Conservation (phyloP, 176 grass and related monocot species). For the Saccharum officinarum region DNA sequence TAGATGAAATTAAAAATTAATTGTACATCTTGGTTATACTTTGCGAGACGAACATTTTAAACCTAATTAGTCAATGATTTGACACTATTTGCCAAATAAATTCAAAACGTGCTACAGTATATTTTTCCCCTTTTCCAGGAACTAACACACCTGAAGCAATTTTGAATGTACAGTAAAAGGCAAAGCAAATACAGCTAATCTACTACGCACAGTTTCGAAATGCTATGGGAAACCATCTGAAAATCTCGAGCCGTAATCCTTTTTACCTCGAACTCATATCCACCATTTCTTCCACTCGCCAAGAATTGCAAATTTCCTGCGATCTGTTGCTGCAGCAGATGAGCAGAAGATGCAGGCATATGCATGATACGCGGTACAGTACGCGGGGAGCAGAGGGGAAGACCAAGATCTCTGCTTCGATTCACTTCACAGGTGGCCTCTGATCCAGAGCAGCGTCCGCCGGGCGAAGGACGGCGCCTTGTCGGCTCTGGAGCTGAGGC, state of each 20-base stretch:
- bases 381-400: no score
- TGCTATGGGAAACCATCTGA: background rate
- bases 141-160: no score
- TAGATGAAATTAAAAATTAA: no score
- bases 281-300: background rate
- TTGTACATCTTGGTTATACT: no score
- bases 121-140: no score
- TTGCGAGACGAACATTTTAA: no score
- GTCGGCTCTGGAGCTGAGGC: slow-evolving; percentile 59
- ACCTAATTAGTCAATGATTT: no score
- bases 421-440: slow-evolving; percentile 48
- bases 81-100: no score
- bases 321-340: background rate
- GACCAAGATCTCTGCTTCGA: background rate
- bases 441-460: slow-evolving; percentile 92
- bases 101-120: no score
- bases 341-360: background rate
- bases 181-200: background rate
- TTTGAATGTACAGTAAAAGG: slow-evolving; percentile 26
- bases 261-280: slow-evolving; percentile 37
- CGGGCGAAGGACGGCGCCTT: slow-evolving; percentile 91
- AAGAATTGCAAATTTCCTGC: slow-evolving; percentile 3
- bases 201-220: slow-evolving; percentile 18
- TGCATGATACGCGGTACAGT: background rate
- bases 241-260: slow-evolving; percentile 13